These are phyloP conservation scores for Hordeum marinum DNA, from an alignment of 176 grass and related monocot species.

Conservation along the genomic window DNA sequence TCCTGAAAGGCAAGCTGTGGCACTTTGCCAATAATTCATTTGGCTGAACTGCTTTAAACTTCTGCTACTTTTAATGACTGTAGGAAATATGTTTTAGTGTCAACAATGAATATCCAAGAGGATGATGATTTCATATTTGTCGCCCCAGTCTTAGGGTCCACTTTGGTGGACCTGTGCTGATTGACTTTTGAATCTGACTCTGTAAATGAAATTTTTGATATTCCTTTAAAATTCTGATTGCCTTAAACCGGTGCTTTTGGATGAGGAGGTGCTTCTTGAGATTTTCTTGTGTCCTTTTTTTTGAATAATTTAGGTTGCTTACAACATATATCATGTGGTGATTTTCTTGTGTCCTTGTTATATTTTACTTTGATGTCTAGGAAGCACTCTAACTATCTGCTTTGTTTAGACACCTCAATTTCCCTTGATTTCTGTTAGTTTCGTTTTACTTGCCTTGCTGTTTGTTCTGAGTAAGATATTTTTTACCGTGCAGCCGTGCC, in stretches of 20 bases:
- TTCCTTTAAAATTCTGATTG: background rate
- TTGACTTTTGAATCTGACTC: background rate
- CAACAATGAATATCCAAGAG: background rate
- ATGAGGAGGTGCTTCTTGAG: constrained; percentile 30
- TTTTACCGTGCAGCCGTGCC: constrained; percentile 38
- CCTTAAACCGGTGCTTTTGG: constrained; percentile 23
- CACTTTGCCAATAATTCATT: background rate
- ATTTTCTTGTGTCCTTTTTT: constrained; percentile 49
- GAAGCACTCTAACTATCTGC: too few species aligned
- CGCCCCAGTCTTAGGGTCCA: background rate
- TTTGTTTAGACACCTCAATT: too few species aligned
- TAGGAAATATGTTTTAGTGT: background rate
- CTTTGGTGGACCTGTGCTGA: background rate
- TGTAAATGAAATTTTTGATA: background rate
- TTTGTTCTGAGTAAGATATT: background rate
- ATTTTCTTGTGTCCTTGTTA: constrained; percentile 41
- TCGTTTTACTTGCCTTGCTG: background rate
- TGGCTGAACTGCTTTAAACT: background rate
- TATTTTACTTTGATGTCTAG: too few species aligned
- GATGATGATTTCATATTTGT: background rate
- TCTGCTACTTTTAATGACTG: background rate
- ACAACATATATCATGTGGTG: too few species aligned
- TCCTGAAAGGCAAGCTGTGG: too few species aligned
- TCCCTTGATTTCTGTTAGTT: too few species aligned
- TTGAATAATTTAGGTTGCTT: too few species aligned